Conservation (phyloP, 305 asterid species). For the Fraxinus greggii region DNA sequence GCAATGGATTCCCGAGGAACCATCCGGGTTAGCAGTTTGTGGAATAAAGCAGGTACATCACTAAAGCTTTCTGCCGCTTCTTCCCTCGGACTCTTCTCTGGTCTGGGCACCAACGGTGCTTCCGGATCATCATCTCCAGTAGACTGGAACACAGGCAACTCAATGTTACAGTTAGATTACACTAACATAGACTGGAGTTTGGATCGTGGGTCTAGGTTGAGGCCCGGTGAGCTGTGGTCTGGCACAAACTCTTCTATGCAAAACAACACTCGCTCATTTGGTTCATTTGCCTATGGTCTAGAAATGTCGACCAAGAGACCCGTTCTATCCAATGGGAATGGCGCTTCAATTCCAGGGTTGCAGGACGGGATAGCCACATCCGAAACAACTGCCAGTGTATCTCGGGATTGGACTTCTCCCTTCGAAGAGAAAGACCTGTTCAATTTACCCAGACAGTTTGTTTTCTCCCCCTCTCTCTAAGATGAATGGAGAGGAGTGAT, state of each 20-base stretch:
- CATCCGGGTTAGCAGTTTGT: constrained; percentile 34
- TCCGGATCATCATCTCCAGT: constrained; percentile 45
- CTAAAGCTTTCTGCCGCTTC: constrained; percentile 59
- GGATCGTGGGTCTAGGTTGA: constrained; percentile 44
- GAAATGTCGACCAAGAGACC: constrained; percentile 41
- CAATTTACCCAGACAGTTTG: constrained; percentile 70
- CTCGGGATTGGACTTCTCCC: constrained; percentile 81
- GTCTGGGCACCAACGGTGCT: constrained; percentile 40
- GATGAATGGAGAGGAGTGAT: constrained; percentile 24
- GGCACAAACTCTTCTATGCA: constrained; percentile 33
- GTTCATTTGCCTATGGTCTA: constrained; percentile 40
- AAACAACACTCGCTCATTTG: constrained; percentile 34
- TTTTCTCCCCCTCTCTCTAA: constrained; percentile 72
- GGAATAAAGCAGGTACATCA: constrained; percentile 46
- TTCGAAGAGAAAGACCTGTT: constrained; percentile 83
- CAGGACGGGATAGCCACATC: constrained; percentile 34
- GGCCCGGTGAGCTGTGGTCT: constrained; percentile 38
- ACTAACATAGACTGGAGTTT: constrained; percentile 80
- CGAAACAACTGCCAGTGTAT: constrained; percentile 37
- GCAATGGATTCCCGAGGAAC: constrained; percentile 38
- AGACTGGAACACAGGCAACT: constrained; percentile 63
- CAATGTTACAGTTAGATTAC: constrained; percentile 63
- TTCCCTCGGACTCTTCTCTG: constrained; percentile 73
- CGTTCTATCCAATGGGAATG: constrained; percentile 34
- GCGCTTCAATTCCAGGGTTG: constrained; percentile 32